Conservation (phyloP, 2,329 filamentous ascomycete genomes). For the Trichoderma pleuroti region DNA sequence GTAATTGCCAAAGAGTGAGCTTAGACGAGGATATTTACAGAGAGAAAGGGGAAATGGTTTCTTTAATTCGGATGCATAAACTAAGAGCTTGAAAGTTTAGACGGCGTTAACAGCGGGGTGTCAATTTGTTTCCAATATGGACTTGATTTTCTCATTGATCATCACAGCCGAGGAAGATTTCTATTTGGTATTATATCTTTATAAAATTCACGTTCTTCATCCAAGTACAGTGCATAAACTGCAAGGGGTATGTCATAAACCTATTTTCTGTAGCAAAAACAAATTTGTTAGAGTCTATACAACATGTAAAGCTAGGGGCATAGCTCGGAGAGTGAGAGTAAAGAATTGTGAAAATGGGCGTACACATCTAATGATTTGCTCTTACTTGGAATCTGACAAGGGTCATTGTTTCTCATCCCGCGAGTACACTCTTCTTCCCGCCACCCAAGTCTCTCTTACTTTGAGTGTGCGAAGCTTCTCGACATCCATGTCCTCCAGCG, state of each 20-base stretch:
- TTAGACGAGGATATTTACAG: not conserved
- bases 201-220: not conserved
- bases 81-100: not conserved
- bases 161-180: not conserved
- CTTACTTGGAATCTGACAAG: not conserved
- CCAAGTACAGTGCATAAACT: not conserved
- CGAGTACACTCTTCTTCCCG: conserved; percentile 49
- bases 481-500: conserved; percentile 47
- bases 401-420: not conserved
- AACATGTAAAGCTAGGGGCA: not conserved
- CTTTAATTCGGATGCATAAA: not conserved
- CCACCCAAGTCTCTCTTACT: conserved; percentile 68
- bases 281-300: not conserved
- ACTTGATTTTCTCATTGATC: not conserved
- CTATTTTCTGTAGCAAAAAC: not conserved
- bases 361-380: not conserved
- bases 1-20: conserved; percentile 33
- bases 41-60: not conserved
- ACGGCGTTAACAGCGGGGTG: conserved; percentile 13
- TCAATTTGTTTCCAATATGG: not conserved
- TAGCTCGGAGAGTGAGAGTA: too few relatives aligned
- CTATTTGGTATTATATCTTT: not conserved
- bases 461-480: conserved; percentile 52
- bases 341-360: not conserved
- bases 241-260: not conserved